Evolutionary conservation across 1,284 basidiomycete genomes (phyloP).

Genomic region (Leccinum laetum): DNA sequence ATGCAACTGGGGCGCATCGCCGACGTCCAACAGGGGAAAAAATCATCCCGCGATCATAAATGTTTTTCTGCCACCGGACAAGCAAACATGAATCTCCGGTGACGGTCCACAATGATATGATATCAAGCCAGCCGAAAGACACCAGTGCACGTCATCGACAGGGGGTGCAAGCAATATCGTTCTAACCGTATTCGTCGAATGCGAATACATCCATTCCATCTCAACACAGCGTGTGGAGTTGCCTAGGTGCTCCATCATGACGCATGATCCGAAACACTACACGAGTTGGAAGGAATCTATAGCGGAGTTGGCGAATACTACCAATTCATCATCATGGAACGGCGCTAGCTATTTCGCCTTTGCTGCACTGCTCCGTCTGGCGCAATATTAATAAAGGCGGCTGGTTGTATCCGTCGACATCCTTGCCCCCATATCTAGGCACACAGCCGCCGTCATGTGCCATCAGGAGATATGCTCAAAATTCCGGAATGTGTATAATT

Average conservation of each 20-base stretch:
- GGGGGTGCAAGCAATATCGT: constrained; percentile 2
- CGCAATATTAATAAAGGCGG: background rate
- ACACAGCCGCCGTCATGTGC: background rate
- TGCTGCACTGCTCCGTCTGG: constrained; percentile 1
- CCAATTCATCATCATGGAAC: background rate
- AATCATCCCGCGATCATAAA: background rate
- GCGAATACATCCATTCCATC: background rate
- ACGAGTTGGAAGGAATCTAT: background rate
- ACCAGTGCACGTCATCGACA: constrained; percentile 19
- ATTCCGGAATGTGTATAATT: background rate
- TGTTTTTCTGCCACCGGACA: constrained; percentile 4
- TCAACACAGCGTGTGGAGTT: background rate
- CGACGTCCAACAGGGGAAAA: background rate
- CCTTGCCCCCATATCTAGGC: background rate
- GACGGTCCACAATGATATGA: background rate
- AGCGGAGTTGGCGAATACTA: constrained; percentile 1
- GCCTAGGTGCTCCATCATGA: background rate
- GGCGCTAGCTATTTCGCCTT: background rate
- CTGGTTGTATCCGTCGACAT: background rate
- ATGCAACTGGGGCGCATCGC: constrained; percentile 10
- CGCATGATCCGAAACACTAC: constrained; percentile 14
- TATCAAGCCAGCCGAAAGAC: background rate
- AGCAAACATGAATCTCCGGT: constrained; percentile 2
- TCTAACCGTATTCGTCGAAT: constrained; percentile 17
- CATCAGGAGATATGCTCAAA: background rate